Evolutionary conservation across 306 rosid species (phyloP).

Genomic region (Glycyrrhiza uralensis): DNA sequence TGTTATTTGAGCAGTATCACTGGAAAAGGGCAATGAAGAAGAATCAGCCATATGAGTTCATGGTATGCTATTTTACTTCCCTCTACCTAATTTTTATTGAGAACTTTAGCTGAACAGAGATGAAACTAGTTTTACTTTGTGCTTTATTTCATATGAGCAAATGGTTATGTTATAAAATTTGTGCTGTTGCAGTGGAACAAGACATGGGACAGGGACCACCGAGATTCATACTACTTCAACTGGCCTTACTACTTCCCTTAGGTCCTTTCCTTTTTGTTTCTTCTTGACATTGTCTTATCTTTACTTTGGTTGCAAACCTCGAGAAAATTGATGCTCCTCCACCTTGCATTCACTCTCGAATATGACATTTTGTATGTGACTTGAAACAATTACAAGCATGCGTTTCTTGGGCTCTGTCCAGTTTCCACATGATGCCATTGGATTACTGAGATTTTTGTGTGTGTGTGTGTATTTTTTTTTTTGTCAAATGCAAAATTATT

Average conservation of each 20-base stretch:
- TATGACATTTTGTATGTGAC: neutral
- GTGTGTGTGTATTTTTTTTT: neutral
- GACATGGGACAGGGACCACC: slow-evolving; percentile 56
- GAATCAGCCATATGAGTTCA: slow-evolving; percentile 61
- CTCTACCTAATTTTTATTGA: neutral
- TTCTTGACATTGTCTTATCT: slow-evolving; percentile 8
- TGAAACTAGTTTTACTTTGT: neutral
- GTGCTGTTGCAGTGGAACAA: slow-evolving; percentile 81
- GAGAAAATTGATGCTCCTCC: slow-evolving; percentile 13
- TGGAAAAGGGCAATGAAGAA: slow-evolving; percentile 76
- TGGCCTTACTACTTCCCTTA: slow-evolving; percentile 84
- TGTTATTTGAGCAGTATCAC: slow-evolving; percentile 81
- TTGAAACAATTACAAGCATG: neutral
- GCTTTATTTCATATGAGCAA: slow-evolving; percentile 9
- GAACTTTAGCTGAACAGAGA: neutral
- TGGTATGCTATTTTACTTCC: slow-evolving; percentile 41
- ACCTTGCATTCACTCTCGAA: neutral
- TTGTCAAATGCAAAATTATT: neutral
- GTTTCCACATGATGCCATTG: neutral
- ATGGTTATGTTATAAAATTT: neutral
- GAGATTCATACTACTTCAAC: slow-evolving; percentile 68
- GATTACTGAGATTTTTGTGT: neutral
- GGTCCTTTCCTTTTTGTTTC: neutral
- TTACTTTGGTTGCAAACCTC: slow-evolving; percentile 22
- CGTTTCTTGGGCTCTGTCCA: neutral